phyloP scores from a whole-genome alignment of 495 filamentous ascomycete species.

The Penicillium antarcticum region DNA sequence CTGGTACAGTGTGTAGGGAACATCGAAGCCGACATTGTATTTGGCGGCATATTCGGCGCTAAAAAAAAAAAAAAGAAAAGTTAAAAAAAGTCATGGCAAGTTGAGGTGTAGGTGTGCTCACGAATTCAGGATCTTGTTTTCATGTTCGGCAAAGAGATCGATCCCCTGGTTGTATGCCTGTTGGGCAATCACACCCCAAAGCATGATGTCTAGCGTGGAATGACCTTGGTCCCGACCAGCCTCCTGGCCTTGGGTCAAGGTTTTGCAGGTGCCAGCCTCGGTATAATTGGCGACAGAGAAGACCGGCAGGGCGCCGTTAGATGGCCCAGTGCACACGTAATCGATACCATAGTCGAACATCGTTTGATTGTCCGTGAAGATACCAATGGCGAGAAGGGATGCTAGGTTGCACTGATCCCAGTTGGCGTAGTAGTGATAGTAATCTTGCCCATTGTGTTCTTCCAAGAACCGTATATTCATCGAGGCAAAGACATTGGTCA shows the following conservation, averaged over 20 bases:
- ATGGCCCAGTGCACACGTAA: constrained; percentile 36
- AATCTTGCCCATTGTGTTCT: constrained; percentile 25
- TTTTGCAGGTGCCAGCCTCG: constrained; percentile 9
- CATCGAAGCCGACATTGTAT: constrained; percentile 41
- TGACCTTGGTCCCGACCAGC: constrained; percentile 46
- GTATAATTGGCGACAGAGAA: constrained; percentile 13
- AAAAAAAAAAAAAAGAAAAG: neutral
- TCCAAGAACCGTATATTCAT: constrained; percentile 32
- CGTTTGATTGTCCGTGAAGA: constrained; percentile 39
- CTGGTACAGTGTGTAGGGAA: constrained; percentile 38
- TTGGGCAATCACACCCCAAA: constrained; percentile 38
- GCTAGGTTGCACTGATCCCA: constrained; percentile 47
- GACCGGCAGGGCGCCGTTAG: constrained; percentile 27
- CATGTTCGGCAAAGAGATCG: constrained; percentile 31
- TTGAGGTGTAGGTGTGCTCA: constrained; percentile 4
- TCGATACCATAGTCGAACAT: constrained; percentile 31
- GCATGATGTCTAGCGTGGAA: constrained; percentile 31
- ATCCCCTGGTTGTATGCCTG: constrained; percentile 40
- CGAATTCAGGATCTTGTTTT: constrained; percentile 35
- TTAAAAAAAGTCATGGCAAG: neutral
- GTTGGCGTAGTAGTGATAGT: constrained; percentile 43
- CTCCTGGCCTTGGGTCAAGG: constrained; percentile 38
- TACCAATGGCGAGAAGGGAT: constrained; percentile 33
- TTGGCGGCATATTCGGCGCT: constrained; percentile 41
- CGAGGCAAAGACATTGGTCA: constrained; percentile 31